Percentiles rank a stretch among this genome's conserved stretches.
These are phyloP conservation scores for Cornus florida DNA, from an alignment of 148 eudicot species.

Conservation along the genomic window DNA sequence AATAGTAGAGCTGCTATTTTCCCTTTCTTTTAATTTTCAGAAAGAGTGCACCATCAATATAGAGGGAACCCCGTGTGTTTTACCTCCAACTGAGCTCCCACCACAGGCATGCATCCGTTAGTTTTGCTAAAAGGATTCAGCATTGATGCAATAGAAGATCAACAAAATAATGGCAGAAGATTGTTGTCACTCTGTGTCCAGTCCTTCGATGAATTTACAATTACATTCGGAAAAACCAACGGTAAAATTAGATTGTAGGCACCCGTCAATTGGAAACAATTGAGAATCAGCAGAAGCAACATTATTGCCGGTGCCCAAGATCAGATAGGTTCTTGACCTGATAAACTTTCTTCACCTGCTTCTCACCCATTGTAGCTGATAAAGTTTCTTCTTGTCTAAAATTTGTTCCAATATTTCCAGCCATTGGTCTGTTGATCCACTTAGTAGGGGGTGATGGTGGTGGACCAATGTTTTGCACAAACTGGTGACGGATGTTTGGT, in stretches of 20 bases:
- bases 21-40: background rate
- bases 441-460: constrained; percentile 75
- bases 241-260: background rate
- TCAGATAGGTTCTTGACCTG: constrained; percentile 50
- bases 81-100: background rate
- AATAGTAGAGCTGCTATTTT: background rate
- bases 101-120: background rate
- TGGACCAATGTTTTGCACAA: constrained; percentile 33
- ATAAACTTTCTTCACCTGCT: constrained; percentile 46
- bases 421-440: constrained; percentile 52
- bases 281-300: background rate
- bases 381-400: constrained; percentile 32
- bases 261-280: background rate
- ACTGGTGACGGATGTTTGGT: constrained; percentile 26
- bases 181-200: background rate
- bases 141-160: background rate
- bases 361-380: constrained; percentile 24
- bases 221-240: background rate
- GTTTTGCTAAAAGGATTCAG: background rate
- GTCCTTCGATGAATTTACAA: background rate
- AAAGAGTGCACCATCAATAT: background rate
- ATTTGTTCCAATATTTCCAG: constrained; percentile 25
- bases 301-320: constrained; percentile 16
- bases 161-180: background rate
- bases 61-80: background rate